phyloP scores from a whole-genome alignment of 148 eudicot species.

The Arctostaphylos glauca region DNA sequence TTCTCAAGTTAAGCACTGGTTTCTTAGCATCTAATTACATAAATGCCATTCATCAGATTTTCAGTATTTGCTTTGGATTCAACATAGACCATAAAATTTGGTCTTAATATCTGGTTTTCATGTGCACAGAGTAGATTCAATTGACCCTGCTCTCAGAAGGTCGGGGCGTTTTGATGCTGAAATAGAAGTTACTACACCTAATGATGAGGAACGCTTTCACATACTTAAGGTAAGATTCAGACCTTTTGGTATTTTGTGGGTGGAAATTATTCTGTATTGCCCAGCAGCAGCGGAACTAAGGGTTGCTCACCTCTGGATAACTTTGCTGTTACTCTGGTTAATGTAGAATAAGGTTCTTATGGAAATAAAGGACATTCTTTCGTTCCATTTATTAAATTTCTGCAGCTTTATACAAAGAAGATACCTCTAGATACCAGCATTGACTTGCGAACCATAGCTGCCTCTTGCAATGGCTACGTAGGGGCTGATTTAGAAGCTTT shows the following conservation, averaged over 20 bases:
- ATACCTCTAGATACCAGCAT: conserved; percentile 59
- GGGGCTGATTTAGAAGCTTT: conserved; percentile 98
- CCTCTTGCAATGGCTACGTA: conserved; percentile 92
- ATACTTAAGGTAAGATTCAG: conserved; percentile 55
- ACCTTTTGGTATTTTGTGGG: not conserved
- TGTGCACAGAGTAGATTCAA: conserved; percentile 69
- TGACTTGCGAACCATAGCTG: conserved; percentile 66
- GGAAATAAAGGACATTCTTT: not conserved
- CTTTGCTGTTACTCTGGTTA: not conserved
- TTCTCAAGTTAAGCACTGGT: not conserved
- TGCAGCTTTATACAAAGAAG: conserved; percentile 74
- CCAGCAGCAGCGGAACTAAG: not conserved
- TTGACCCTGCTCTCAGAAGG: conserved; percentile 96
- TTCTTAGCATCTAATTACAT: not conserved
- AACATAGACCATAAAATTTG: not conserved
- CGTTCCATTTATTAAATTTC: conserved; percentile 9
- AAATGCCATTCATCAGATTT: not conserved
- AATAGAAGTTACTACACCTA: conserved; percentile 95
- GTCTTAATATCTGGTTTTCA: conserved; percentile 21
- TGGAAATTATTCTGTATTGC: not conserved
- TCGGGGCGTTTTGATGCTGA: conserved; percentile 95
- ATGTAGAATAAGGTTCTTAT: not conserved
- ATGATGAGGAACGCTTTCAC: conserved; percentile 69
- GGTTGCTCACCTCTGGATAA: not conserved
- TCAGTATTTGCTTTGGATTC: not conserved